These are phyloP conservation scores for Alternaria ventricosa DNA, from an alignment of 2,329 filamentous ascomycete genomes.

Conservation along the genomic window DNA sequence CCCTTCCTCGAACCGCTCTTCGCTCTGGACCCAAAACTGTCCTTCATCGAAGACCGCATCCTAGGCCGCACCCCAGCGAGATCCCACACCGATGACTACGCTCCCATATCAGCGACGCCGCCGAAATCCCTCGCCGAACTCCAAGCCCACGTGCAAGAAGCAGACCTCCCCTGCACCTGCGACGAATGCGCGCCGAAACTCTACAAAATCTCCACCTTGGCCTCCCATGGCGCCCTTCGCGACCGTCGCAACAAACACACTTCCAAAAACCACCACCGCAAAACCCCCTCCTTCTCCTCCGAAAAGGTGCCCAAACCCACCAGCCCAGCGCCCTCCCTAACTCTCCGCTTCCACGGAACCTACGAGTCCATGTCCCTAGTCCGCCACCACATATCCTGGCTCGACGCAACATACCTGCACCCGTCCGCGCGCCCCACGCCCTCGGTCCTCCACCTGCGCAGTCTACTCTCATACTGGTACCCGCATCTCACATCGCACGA, in stretches of 20 bases:
- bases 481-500: slow-evolving; percentile 10
- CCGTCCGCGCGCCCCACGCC: not conserved
- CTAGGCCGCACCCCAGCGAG: slow-evolving; percentile 7
- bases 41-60: slow-evolving; percentile 22
- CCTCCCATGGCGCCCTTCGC: slow-evolving; percentile 15
- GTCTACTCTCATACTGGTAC: slow-evolving; percentile 14
- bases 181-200: slow-evolving; percentile 21
- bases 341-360: slow-evolving; percentile 14
- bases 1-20: slow-evolving; percentile 23
- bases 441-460: slow-evolving; percentile 9
- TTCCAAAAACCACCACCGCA: not conserved
- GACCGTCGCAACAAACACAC: not conserved
- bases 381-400: slow-evolving; percentile 20
- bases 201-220: slow-evolving; percentile 12
- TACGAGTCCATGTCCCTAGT: slow-evolving; percentile 25
- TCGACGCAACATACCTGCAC: slow-evolving; percentile 18
- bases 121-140: slow-evolving; percentile 10
- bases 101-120: not conserved
- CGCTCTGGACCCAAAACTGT: slow-evolving; percentile 19
- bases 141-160: slow-evolving; percentile 2
- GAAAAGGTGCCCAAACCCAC: not conserved
- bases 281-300: not conserved
- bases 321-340: slow-evolving; percentile 1
- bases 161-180: slow-evolving; percentile 13
- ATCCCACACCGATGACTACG: not conserved